These are phyloP conservation scores for Nigrospora osmanthi DNA, from an alignment of 2,329 filamentous ascomycete species.

Conservation along the genomic window DNA sequence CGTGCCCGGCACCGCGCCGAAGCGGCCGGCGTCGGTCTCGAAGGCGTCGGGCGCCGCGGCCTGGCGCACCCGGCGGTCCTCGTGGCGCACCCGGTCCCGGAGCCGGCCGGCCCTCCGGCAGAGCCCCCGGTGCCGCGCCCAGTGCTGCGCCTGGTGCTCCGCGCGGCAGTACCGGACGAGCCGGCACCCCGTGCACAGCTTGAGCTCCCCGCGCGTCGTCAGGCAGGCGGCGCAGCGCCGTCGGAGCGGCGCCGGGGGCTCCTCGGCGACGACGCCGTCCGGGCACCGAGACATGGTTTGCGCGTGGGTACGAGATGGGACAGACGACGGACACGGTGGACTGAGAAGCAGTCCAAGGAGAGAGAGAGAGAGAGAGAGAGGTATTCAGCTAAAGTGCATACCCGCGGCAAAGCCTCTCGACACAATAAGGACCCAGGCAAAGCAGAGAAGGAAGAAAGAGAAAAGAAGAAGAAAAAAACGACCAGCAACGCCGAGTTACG, in stretches of 20 bases:
- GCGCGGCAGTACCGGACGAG: slow-evolving; percentile 35
- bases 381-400: too few species aligned
- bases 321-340: too few species aligned
- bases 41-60: slow-evolving; percentile 23
- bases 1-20: slow-evolving; percentile 32
- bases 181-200: slow-evolving; percentile 32
- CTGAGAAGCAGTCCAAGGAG: too few species aligned
- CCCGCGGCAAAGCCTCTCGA: too few species aligned
- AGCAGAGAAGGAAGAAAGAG: too few species aligned
- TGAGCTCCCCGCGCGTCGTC: slow-evolving; percentile 14
- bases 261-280: neutral
- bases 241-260: slow-evolving; percentile 5
- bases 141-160: slow-evolving; percentile 32
- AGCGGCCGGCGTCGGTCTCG: slow-evolving; percentile 27
- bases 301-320: too few species aligned
- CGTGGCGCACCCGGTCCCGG: slow-evolving; percentile 16
- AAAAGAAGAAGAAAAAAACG: too few species aligned
- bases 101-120: slow-evolving; percentile 29
- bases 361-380: too few species aligned
- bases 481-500: too few species aligned
- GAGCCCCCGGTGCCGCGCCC: slow-evolving; percentile 25
- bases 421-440: too few species aligned
- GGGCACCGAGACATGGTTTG: too few species aligned
- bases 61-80: slow-evolving; percentile 29
- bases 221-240: slow-evolving; percentile 5